Evolutionary conservation across 345 rosid species (phyloP), one percentile per base, ranked within the genome.

Genomic region (Tarenaya hassleriana): DNA sequence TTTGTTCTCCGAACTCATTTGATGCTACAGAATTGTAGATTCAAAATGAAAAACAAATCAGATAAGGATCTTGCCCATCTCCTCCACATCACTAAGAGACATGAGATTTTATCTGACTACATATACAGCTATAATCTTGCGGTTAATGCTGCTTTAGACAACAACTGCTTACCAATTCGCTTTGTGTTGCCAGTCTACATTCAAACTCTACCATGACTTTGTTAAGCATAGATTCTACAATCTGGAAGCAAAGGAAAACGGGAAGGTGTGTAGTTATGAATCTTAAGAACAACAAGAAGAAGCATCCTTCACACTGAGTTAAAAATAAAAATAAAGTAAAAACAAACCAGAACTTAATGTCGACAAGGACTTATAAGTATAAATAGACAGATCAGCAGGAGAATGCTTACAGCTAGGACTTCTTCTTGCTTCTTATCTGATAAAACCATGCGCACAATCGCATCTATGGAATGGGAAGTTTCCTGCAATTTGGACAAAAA

Each of bases 171-270:
- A 92, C 98, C 81, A 55, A 13, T 50, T 66, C 81, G 56, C 47
- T 66, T 14, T 82, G 82, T 69, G 63, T 80, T 18, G 79, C 77
- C 43, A 87, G 56, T 47, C 83, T 82, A 57, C 62, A 76, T 74
- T 79, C 87, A 63, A 82, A 87, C 71, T 82, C 98, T 50, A 78
- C 83, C 58, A 78, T 73, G 59, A 87, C 81, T 71, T 81, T 91
- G 52, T 66, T 62, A 35, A 91, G 71, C 72, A 91, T 79, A 52
- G 84, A 80, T 62, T 91, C 98, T 76, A 91, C 82, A 62, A 83
- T 64, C 91, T 83, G 78, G 6, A 38, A 52, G 44, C 18, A 65
- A 69, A 50, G 41, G 52, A 60, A 55, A 48, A 57, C 24, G 47
- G 50, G 34, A 38, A 34, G 57, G 43, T 14, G 42, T 39, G 29